Conservation (phyloP, 768 basidiomycete species). For the Tulasnella sp. region DNA sequence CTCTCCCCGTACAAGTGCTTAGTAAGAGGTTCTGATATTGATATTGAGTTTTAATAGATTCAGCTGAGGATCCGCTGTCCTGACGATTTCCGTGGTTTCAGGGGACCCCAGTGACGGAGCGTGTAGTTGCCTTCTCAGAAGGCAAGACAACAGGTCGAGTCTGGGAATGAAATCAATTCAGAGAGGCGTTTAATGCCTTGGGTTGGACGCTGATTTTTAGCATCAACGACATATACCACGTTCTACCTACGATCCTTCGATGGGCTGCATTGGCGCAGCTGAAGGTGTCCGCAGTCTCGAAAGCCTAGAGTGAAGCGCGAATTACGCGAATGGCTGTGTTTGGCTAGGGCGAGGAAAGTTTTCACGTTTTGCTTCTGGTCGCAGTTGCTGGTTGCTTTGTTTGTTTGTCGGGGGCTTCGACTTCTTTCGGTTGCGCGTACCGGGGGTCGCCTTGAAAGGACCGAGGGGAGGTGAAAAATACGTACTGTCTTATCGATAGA, state of each 20-base stretch:
- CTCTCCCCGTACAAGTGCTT: not conserved
- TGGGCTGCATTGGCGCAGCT: not conserved
- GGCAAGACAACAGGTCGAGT: too few species aligned
- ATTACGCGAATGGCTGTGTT: not conserved
- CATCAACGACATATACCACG: too few species aligned
- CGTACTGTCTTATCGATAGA: not conserved
- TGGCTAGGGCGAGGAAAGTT: not conserved
- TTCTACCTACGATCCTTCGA: too few species aligned
- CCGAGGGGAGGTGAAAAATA: not conserved
- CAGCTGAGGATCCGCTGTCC: too few species aligned
- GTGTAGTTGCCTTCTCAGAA: too few species aligned
- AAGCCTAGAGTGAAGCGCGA: not conserved
- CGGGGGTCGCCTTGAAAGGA: not conserved
- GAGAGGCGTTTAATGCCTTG: too few species aligned
- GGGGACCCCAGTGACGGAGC: too few species aligned
- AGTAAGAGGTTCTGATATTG: too few species aligned
- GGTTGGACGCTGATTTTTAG: too few species aligned
- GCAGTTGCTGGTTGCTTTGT: slow-evolving; percentile 4
- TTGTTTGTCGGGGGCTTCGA: slow-evolving; percentile 6
- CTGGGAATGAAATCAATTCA: too few species aligned
- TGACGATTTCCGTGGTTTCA: too few species aligned
- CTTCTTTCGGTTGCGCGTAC: not conserved
- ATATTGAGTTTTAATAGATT: too few species aligned
- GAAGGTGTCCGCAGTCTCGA: not conserved
- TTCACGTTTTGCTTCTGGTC: not conserved